These are phyloP conservation scores for Gigaspora rosea DNA, from an alignment of 192 early-diverging fungal species.

Conservation along the genomic window DNA sequence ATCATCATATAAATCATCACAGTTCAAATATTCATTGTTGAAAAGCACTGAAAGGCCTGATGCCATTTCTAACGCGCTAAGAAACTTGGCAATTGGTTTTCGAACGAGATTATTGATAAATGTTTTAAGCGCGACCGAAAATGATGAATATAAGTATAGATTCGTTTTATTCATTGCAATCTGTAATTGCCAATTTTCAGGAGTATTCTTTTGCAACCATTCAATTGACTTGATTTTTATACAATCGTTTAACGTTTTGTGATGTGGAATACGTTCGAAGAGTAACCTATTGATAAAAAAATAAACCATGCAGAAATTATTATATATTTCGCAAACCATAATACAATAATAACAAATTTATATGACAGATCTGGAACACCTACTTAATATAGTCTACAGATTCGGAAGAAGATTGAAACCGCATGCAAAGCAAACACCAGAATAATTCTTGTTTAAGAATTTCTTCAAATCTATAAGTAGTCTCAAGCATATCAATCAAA, in stretches of 20 bases:
- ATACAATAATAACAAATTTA: too few relatives aligned
- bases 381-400: constrained; percentile 24
- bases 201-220: constrained; percentile 14
- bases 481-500: not conserved
- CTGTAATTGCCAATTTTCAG: constrained; percentile 22
- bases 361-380: not conserved
- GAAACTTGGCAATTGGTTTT: constrained; percentile 22
- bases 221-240: not conserved
- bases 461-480: constrained; percentile 24
- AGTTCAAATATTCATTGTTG: too few relatives aligned
- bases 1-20: not conserved
- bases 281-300: not conserved
- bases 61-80: constrained; percentile 25
- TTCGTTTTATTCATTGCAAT: constrained; percentile 19
- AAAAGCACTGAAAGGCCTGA: constrained; percentile 21
- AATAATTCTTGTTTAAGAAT: constrained; percentile 25
- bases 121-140: constrained; percentile 17
- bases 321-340: too few relatives aligned
- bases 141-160: constrained; percentile 21
- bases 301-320: not conserved
- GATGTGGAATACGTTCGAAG: not conserved
- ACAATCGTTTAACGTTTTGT: not conserved
- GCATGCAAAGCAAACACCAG: constrained; percentile 32
- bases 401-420: not conserved
- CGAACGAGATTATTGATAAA: constrained; percentile 19